A percentile compares a stretch with the other conserved stretches of the same genome.
phyloP scores from a whole-genome alignment of 345 rosid species.

The Sonneratia caseolaris region DNA sequence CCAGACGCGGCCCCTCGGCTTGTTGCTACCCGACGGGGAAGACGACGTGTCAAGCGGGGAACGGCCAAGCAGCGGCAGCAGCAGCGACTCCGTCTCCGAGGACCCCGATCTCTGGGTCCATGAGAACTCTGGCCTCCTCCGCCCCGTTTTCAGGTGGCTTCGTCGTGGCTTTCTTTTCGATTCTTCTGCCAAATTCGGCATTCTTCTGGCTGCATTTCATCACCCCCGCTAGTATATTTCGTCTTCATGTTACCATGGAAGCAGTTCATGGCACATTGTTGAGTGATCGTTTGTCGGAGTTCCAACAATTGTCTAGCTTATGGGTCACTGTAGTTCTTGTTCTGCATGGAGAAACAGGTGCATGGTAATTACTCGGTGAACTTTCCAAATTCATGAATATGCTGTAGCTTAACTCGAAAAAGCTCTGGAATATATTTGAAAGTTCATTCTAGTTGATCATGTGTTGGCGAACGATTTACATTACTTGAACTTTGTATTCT shows the following conservation, averaged over 20 bases:
- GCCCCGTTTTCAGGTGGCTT: constrained; percentile 68
- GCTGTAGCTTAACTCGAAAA: background rate
- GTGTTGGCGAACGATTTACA: background rate
- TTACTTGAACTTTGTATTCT: background rate
- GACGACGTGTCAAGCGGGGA: constrained; percentile 18
- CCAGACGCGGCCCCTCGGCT: constrained; percentile 64
- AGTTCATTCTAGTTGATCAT: background rate
- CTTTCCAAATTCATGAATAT: background rate
- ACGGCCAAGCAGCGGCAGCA: constrained; percentile 37
- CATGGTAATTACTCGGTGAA: background rate
- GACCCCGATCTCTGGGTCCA: constrained; percentile 82
- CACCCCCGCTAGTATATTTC: background rate
- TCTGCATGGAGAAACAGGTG: background rate
- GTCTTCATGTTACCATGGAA: background rate
- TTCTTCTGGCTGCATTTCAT: background rate
- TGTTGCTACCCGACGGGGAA: constrained; percentile 18
- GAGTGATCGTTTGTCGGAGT: background rate
- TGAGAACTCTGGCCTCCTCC: constrained; percentile 64
- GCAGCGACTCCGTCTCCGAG: constrained; percentile 68
- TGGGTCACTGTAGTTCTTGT: background rate
- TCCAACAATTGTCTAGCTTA: background rate
- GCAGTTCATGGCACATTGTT: background rate
- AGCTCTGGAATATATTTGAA: background rate
- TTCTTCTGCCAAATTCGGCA: background rate
- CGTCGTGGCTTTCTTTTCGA: background rate